A percentile compares a stretch with the other conserved stretches of the same genome.
phyloP scores from a whole-genome alignment of 495 filamentous ascomycete genomes.

The Lophium mytilinum region DNA sequence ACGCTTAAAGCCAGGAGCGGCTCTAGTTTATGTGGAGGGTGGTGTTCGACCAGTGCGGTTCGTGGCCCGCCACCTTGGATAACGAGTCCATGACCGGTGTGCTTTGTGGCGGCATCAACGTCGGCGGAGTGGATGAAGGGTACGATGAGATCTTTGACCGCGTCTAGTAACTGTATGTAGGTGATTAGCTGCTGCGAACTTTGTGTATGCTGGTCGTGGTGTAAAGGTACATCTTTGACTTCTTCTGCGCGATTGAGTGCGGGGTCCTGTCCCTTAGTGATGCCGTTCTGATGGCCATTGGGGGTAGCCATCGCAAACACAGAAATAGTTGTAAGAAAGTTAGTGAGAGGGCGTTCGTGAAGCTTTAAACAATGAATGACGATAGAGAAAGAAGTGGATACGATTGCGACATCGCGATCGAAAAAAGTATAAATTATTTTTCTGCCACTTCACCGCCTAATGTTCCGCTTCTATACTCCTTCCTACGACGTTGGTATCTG shows the following conservation, averaged over 20 bases:
- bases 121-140: slow-evolving; percentile 74
- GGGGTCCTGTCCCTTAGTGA: slow-evolving; percentile 4
- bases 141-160: slow-evolving; percentile 65
- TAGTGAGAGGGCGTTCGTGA: too few species aligned
- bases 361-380: too few species aligned
- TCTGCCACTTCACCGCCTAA: slow-evolving; percentile 2
- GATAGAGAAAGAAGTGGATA: too few species aligned
- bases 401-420: too few species aligned
- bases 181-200: background rate
- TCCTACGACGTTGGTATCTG: too few species aligned
- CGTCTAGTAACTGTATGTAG: slow-evolving; percentile 53
- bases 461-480: too few species aligned
- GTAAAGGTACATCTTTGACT: slow-evolving; percentile 42
- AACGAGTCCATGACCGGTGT: slow-evolving; percentile 46
- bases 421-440: too few species aligned
- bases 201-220: too few species aligned
- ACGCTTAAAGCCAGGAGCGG: slow-evolving; percentile 57
- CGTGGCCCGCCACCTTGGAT: slow-evolving; percentile 39
- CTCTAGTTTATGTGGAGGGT: slow-evolving; percentile 61
- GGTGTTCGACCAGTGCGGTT: slow-evolving; percentile 60
- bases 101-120: slow-evolving; percentile 45
- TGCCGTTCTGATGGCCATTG: too few species aligned
- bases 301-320: background rate
- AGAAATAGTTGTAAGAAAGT: too few species aligned
- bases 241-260: slow-evolving; percentile 43